Conservation (phyloP, 805 yeast species). For the Maudiozyma serrabonitensis region DNA sequence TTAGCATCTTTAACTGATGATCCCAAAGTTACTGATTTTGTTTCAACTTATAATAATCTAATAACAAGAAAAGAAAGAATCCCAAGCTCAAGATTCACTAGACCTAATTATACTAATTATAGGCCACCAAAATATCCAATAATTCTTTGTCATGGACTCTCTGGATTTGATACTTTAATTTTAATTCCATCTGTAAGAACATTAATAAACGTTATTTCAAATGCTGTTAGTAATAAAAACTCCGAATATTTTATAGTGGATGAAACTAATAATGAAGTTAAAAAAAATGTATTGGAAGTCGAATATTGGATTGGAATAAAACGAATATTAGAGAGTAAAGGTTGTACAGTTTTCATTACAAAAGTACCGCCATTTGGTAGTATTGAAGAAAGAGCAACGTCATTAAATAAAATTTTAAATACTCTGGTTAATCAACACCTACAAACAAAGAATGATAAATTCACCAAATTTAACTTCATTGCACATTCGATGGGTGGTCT, state of each 20-base stretch:
- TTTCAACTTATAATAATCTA: neutral
- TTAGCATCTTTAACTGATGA: too few relatives aligned
- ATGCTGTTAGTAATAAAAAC: conserved; percentile 11
- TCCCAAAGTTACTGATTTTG: neutral
- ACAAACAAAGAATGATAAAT: neutral
- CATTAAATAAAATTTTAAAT: conserved; percentile 43
- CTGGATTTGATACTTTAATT: conserved; percentile 60
- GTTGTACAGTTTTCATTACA: conserved; percentile 61
- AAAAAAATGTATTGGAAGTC: conserved; percentile 1
- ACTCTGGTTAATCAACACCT: neutral
- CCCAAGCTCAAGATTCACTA: neutral
- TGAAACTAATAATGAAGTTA: conserved; percentile 14
- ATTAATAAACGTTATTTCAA: conserved; percentile 17
- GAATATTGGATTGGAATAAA: conserved; percentile 81
- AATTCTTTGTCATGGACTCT: conserved; percentile 77
- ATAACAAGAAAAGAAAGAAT: neutral
- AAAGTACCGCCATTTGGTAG: conserved; percentile 77
- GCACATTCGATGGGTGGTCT: conserved; percentile 96
- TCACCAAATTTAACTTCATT: conserved; percentile 46
- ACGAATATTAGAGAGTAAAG: conserved; percentile 47
- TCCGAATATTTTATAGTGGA: conserved; percentile 14
- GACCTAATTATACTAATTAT: conserved; percentile 26
- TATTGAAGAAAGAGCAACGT: conserved; percentile 57
- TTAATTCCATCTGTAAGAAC: conserved; percentile 35
- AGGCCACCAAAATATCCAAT: conserved; percentile 61